Evolutionary conservation across 2,329 filamentous ascomycete genomes (phyloP).

Genomic region (Phaeosphaeriaceae sp.): DNA sequence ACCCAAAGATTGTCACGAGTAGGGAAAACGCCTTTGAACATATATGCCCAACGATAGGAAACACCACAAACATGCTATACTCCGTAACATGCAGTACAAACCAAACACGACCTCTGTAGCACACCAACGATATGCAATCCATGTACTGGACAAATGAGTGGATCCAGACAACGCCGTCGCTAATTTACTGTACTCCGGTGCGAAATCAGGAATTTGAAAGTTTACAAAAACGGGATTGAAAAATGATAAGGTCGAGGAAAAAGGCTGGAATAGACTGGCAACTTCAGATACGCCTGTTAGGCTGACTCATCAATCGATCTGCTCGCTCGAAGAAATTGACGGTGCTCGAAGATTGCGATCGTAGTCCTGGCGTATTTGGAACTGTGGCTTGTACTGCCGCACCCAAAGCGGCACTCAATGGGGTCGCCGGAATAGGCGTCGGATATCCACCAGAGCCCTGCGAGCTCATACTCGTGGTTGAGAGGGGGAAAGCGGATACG

Average conservation of each 20-base stretch:
- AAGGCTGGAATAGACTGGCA: neutral
- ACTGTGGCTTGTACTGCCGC: conserved; percentile 91
- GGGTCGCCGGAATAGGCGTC: conserved; percentile 77
- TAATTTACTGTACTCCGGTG: conserved; percentile 8
- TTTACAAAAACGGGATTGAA: neutral
- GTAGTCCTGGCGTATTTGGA: conserved; percentile 61
- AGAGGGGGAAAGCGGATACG: conserved; percentile 34
- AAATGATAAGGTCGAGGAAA: neutral
- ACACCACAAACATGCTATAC: neutral
- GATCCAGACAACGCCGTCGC: conserved; percentile 25
- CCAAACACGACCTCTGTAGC: neutral
- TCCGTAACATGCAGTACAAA: neutral
- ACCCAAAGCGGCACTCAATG: conserved; percentile 85
- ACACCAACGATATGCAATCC: conserved; percentile 5
- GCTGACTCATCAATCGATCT: conserved; percentile 40
- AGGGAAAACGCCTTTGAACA: neutral
- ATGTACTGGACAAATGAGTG: conserved; percentile 5
- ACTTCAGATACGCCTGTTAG: conserved; percentile 35
- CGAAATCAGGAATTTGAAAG: neutral
- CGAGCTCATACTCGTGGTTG: conserved; percentile 34
- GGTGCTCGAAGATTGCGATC: conserved; percentile 29
- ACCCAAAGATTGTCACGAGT: neutral
- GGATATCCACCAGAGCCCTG: conserved; percentile 54
- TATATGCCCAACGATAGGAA: neutral
- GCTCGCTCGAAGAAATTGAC: conserved; percentile 47